phyloP scores from a whole-genome alignment of 768 basidiomycete genomes.

The Mycena metata region DNA sequence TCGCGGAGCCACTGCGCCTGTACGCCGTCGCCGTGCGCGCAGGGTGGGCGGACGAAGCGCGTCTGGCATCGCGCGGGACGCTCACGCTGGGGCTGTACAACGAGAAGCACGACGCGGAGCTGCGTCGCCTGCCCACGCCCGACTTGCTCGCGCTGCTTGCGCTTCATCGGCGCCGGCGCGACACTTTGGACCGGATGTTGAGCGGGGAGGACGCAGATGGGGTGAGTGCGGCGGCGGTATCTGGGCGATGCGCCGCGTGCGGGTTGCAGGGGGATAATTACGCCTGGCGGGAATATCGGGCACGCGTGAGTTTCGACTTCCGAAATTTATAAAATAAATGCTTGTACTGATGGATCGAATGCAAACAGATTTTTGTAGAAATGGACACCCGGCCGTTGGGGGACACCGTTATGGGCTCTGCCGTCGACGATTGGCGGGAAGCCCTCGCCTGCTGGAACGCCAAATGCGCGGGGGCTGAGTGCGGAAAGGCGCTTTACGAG shows the following conservation, averaged over 20 bases:
- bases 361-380: conserved; percentile 50
- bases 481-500: conserved; percentile 23
- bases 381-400: conserved; percentile 61
- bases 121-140: conserved; percentile 15
- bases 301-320: conserved; percentile 27
- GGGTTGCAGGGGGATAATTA: conserved; percentile 8
- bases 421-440: conserved; percentile 57
- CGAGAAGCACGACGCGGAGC: conserved; percentile 8
- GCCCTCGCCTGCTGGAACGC: conserved; percentile 62
- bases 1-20: conserved; percentile 28
- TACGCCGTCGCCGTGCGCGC: conserved; percentile 30
- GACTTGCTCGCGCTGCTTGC: conserved; percentile 25
- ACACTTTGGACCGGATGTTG: conserved; percentile 30
- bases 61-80: conserved; percentile 24
- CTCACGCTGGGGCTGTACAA: conserved; percentile 28
- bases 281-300: conserved; percentile 32
- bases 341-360: not conserved
- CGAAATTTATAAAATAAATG: not conserved
- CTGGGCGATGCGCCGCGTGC: conserved; percentile 24
- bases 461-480: conserved; percentile 28
- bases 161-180: conserved; percentile 33
- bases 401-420: conserved; percentile 56
- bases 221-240: not conserved
- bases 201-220: conserved; percentile 17
- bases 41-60: conserved; percentile 33